Conservation (phyloP, 106 monocot species). For the Amphibolis antarctica region DNA sequence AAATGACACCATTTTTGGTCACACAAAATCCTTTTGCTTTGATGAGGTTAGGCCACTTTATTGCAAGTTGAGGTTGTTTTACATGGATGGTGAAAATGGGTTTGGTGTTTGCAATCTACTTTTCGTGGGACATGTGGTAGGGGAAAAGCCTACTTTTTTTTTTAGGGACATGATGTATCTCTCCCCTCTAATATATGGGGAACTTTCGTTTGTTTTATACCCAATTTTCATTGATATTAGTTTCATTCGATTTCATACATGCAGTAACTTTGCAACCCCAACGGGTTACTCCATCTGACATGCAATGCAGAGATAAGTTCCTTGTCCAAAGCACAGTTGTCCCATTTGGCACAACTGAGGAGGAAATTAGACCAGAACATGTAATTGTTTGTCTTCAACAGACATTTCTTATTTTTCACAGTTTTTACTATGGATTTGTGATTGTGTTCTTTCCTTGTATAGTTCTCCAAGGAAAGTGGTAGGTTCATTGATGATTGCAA, state of each 20-base stretch:
- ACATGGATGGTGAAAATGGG: too few relatives aligned
- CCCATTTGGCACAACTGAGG: slow-evolving; percentile 66
- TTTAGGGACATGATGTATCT: too few relatives aligned
- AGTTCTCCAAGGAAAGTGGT: slow-evolving; percentile 82
- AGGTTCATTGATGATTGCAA: slow-evolving; percentile 67
- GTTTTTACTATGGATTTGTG: background rate
- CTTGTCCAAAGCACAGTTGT: slow-evolving; percentile 76
- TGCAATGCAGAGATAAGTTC: slow-evolving; percentile 92
- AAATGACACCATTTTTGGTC: too few relatives aligned
- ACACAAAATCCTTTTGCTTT: too few relatives aligned
- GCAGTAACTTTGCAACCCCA: slow-evolving; percentile 89
- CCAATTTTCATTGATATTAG: background rate
- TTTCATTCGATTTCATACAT: background rate
- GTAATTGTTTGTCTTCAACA: slow-evolving; percentile 32
- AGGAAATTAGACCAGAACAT: slow-evolving; percentile 43
- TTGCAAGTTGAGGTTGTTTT: too few relatives aligned
- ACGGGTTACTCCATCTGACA: slow-evolving; percentile 51
- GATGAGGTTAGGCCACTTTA: too few relatives aligned
- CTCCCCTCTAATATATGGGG: too few relatives aligned
- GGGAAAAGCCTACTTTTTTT: too few relatives aligned
- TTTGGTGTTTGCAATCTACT: too few relatives aligned
- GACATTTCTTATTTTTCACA: background rate
- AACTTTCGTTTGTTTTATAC: too few relatives aligned
- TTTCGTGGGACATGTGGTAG: too few relatives aligned
- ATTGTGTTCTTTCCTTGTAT: slow-evolving; percentile 7